Base-by-base conservation (phyloP, 1,284 basidiomycete genomes). In the Singerocomus rubriflavus region DNA sequence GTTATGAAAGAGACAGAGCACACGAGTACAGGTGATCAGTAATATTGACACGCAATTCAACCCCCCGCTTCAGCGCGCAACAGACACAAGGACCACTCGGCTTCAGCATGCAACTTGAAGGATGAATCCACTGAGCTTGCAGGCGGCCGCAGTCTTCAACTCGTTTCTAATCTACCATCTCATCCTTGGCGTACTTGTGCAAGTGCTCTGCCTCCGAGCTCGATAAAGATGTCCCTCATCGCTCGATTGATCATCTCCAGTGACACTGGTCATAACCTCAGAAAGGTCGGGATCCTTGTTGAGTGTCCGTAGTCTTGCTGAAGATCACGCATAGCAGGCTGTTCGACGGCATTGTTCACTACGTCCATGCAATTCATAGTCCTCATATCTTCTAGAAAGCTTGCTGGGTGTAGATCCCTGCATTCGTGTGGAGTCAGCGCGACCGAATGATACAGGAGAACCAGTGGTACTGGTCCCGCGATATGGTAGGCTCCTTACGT, bases 301-400 rank as follows among this genome's bases (percentile, higher is more conserved):
- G 78, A 8, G 75, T 78, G 48, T 78, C 76, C 25, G 77, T 73
- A 1, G 74, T 74, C 68, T 80, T 81, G 44, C 77, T 80, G 75
- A 3, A 79, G 62, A 50, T 76, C 71, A 5, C 72, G 63, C 76
- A 80, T 79, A 0, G 71, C 70, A 0, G 71, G 71, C 49, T 74
- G 67, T 54, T 80, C 76, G 0, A 73, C 71, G 6, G 62, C 30
- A 50, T 78, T 73, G 4, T 68, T 68, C 7, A 70, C 64, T 8
- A 57, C 54, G 27, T 55, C 70, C 21, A 21, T 36, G 30, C 44
- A 27, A 52, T 30, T 30, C 25, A 14, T 17, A 26, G 10, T 5
- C 6, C 29, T 17, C 10, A 16, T 32, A 10, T 42, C 13, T n/a
- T 30, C 38, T 6, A 12, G 10, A 14, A 30, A 16, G 44, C 70